These are phyloP conservation scores for Tanacetum coccineum DNA, from an alignment of 129 eudicot genomes.

Conservation along the genomic window DNA sequence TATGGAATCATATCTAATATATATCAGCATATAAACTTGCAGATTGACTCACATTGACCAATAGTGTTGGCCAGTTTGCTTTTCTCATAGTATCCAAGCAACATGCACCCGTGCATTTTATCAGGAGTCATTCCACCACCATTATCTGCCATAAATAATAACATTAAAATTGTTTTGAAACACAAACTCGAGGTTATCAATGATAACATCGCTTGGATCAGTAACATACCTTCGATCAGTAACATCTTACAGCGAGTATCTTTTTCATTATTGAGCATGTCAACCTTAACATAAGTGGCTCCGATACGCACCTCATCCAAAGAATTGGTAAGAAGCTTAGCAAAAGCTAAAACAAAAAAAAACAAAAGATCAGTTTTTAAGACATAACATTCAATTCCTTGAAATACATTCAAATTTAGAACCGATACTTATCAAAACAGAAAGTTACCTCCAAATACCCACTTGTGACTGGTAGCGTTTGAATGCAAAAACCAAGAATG, in stretches of 20 bases:
- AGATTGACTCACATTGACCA: conserved; percentile 60
- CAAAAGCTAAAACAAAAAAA: conserved; percentile 49
- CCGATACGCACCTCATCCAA: conserved; percentile 75
- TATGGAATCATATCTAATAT: background rate
- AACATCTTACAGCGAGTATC: conserved; percentile 46
- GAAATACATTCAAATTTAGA: background rate
- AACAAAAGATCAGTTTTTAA: conserved; percentile 15
- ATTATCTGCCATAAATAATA: conserved; percentile 44
- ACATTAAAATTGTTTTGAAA: background rate
- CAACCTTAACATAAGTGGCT: conserved; percentile 66
- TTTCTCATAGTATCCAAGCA: conserved; percentile 70
- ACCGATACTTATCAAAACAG: background rate
- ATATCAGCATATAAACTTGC: background rate
- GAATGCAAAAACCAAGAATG: conserved; percentile 79
- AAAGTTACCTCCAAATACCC: conserved; percentile 68
- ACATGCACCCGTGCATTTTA: conserved; percentile 70
- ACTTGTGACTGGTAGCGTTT: conserved; percentile 82
- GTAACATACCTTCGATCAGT: conserved; percentile 50
- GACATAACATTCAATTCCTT: background rate
- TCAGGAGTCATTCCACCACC: conserved; percentile 86
- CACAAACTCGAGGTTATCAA: background rate
- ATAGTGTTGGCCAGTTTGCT: conserved; percentile 65
- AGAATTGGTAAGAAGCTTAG: conserved; percentile 77
- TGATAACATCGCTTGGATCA: background rate
- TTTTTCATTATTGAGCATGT: conserved; percentile 42